These are phyloP conservation scores for Meira miltonrushii DNA, from an alignment of 1,284 basidiomycete species.

Conservation along the genomic window DNA sequence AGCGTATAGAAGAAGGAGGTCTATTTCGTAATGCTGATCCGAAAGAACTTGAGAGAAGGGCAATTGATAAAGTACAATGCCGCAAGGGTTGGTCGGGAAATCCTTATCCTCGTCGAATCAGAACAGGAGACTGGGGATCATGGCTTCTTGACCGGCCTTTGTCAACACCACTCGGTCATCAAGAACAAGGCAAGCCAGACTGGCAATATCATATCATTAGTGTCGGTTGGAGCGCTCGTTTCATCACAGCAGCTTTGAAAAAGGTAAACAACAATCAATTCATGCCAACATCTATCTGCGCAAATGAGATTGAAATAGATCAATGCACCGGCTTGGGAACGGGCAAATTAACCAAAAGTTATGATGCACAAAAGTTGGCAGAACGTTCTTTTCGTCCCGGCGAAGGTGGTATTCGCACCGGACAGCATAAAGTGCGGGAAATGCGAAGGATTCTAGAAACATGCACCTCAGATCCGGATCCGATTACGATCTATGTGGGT, in stretches of 20 bases:
- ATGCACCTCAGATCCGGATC: background rate
- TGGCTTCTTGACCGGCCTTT: too few species aligned
- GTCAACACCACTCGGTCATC: background rate
- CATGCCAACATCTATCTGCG: slow-evolving; percentile 20
- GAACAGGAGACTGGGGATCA: too few species aligned
- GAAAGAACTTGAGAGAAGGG: slow-evolving; percentile 11
- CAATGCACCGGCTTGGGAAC: slow-evolving; percentile 17
- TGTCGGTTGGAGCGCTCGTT: slow-evolving; percentile 41
- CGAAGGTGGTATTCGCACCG: slow-evolving; percentile 27
- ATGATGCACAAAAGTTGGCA: background rate
- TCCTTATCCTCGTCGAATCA: too few species aligned
- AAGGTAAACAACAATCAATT: background rate
- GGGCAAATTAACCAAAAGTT: slow-evolving; percentile 26
- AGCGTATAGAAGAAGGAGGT: slow-evolving; percentile 25
- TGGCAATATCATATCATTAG: slow-evolving; percentile 31
- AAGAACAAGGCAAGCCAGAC: background rate
- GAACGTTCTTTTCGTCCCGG: background rate
- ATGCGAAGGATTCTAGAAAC: background rate
- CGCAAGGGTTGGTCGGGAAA: background rate
- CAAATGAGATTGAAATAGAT: slow-evolving; percentile 39
- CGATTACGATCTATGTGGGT: slow-evolving; percentile 35
- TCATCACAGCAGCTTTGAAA: slow-evolving; percentile 18
- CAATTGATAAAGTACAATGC: background rate
- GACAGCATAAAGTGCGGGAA: slow-evolving; percentile 27
- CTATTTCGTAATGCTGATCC: slow-evolving; percentile 27